Conservation (phyloP, 768 basidiomycete genomes). For the Nidularia pulvinata region DNA sequence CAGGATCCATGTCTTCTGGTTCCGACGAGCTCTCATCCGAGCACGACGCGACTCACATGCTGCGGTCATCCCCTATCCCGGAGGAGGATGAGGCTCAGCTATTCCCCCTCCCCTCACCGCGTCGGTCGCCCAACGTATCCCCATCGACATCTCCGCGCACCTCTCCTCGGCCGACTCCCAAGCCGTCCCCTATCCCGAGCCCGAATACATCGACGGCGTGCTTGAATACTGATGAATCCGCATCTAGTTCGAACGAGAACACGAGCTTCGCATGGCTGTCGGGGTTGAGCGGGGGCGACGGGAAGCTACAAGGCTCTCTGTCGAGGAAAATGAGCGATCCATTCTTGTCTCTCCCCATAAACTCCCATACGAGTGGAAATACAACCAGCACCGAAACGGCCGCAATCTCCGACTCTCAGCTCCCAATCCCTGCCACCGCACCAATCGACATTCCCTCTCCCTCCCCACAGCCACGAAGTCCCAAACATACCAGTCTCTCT, state of each 20-base stretch:
- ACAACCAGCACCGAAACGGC: neutral
- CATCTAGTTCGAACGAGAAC: neutral
- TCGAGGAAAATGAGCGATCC: neutral
- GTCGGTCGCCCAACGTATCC: conserved; percentile 46
- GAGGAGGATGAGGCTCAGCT: conserved; percentile 59
- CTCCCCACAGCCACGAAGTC: neutral
- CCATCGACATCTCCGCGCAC: conserved; percentile 15
- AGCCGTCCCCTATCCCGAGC: conserved; percentile 7
- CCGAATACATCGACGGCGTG: neutral
- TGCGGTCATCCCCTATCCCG: conserved; percentile 36
- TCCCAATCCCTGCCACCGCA: neutral
- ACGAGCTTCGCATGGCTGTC: neutral
- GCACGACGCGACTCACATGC: conserved; percentile 4
- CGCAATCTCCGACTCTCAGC: neutral
- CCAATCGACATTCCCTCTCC: neutral
- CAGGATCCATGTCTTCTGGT: neutral
- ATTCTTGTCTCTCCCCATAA: neutral
- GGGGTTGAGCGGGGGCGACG: neutral
- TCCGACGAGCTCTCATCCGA: conserved; percentile 6
- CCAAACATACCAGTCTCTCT: neutral
- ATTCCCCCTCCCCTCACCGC: conserved; percentile 60
- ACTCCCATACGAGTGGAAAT: neutral
- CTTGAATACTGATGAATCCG: neutral
- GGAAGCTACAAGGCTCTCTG: neutral
- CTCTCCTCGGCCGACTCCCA: conserved; percentile 7